A percentile compares a stretch with the other conserved stretches of the same genome.
Evolutionary conservation across 1,284 basidiomycete genomes (phyloP).

Genomic region (Athelia psychrophila): DNA sequence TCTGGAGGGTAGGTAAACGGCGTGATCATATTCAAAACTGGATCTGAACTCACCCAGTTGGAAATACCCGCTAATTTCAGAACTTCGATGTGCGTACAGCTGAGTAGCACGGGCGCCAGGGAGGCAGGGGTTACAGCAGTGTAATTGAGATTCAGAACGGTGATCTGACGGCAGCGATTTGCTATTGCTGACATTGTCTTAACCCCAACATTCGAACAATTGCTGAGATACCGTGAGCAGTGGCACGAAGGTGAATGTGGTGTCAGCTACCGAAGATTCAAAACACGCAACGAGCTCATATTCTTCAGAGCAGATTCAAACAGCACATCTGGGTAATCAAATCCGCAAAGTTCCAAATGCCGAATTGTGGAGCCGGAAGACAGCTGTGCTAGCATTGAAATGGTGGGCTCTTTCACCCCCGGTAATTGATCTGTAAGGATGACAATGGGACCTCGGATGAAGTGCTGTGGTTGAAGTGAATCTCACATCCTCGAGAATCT

Average conservation of each 20-base stretch:
- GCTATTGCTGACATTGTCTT: constrained; percentile 44
- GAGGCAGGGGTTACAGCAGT: constrained; percentile 51
- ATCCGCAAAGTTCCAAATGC: constrained; percentile 47
- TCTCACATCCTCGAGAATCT: background rate
- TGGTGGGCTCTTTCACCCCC: constrained; percentile 48
- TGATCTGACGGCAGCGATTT: constrained; percentile 41
- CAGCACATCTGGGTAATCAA: constrained; percentile 45
- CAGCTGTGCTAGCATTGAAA: constrained; percentile 38
- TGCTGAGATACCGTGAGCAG: constrained; percentile 32
- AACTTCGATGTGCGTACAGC: constrained; percentile 44
- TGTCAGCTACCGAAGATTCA: constrained; percentile 51
- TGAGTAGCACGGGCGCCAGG: constrained; percentile 40
- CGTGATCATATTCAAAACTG: background rate
- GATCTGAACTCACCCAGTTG: constrained; percentile 46
- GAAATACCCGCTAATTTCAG: constrained; percentile 62
- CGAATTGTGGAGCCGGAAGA: constrained; percentile 35
- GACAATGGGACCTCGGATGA: constrained; percentile 54
- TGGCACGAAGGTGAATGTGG: constrained; percentile 1
- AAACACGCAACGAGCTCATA: constrained; percentile 40
- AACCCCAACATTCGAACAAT: constrained; percentile 53
- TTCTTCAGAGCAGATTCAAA: constrained; percentile 48
- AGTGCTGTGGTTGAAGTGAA: constrained; percentile 37
- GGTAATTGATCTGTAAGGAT: constrained; percentile 48
- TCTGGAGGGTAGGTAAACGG: constrained; percentile 33
- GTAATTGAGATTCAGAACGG: constrained; percentile 55